These are phyloP conservation scores for Neodidymelliopsis sp. DNA, from an alignment of 2,329 filamentous ascomycete genomes.

Conservation along the genomic window DNA sequence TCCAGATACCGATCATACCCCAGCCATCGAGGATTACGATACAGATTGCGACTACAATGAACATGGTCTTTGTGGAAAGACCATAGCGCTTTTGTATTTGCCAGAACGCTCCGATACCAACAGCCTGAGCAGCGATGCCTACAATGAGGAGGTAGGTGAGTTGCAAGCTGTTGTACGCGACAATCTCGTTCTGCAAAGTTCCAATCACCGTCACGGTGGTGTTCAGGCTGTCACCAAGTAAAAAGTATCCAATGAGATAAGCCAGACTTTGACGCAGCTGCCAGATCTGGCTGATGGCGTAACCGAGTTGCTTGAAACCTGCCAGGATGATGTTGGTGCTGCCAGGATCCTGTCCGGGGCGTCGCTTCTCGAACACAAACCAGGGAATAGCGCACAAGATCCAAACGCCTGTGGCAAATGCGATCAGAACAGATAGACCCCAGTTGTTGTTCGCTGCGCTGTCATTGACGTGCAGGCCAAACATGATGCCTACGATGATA, in stretches of 20 bases:
- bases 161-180: slow-evolving; percentile 69
- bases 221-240: slow-evolving; percentile 74
- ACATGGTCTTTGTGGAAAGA: slow-evolving; percentile 72
- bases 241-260: slow-evolving; percentile 69
- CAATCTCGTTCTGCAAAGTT: slow-evolving; percentile 70
- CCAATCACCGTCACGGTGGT: slow-evolving; percentile 73
- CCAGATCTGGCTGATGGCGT: slow-evolving; percentile 67
- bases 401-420: slow-evolving; percentile 71
- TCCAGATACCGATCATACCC: slow-evolving; percentile 68
- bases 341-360: slow-evolving; percentile 64
- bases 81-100: slow-evolving; percentile 65
- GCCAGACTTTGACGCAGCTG: slow-evolving; percentile 70
- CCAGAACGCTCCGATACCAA: slow-evolving; percentile 70
- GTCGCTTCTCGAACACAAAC: slow-evolving; percentile 70
- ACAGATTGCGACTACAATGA: slow-evolving; percentile 67
- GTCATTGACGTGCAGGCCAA: slow-evolving; percentile 66
- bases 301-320: slow-evolving; percentile 66
- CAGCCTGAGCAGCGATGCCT: slow-evolving; percentile 68
- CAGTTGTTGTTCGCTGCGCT: slow-evolving; percentile 69
- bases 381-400: slow-evolving; percentile 69
- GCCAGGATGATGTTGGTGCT: slow-evolving; percentile 62
- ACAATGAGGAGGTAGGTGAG: slow-evolving; percentile 72
- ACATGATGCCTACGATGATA: slow-evolving; percentile 52
- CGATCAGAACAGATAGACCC: slow-evolving; percentile 70
- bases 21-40: slow-evolving; percentile 68